Evolutionary conservation across 345 rosid species (phyloP), one percentile per base, ranked within the genome.

Genomic region (Pugionium dolabratum): DNA sequence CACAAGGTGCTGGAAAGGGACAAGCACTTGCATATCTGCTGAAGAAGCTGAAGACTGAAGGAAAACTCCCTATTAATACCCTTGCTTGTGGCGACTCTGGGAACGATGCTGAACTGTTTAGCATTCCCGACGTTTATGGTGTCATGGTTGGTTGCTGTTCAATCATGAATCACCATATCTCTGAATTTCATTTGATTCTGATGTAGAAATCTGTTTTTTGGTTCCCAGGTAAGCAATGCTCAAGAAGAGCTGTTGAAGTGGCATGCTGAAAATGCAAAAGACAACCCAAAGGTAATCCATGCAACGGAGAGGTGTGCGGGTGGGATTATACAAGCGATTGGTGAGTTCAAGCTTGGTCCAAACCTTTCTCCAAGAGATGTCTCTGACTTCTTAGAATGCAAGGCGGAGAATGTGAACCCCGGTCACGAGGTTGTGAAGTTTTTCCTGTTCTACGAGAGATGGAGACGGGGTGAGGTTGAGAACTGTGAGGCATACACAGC

Each of bases 11-110:
- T 18, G 99, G 99, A 32, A 94, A 94, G 82, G 99, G 99, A 64
- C 96, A 90, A 79, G 99, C 97, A 46, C 96, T 90, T 62, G 93
- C 96, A 0, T 94, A 88, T 78, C 79, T 94, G 70, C 85, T 81
- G 7, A 76, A 79, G 78, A 88, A 94, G 78, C 84, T 94, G 25
- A 85, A 82, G 76, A 49, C 72, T 54, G 91, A 82, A 71, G 84
- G 93, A 70, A 85, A 82, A 67, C 77, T 79, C 49, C 99, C 99
- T 44, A 42, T 27, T n/a, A 88, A 82, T 64, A 94, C 97, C 54
- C 95, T 94, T 79, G 97, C 73, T 43, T 91, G 99, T 73, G 99
- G 99, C 9, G 99, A 94, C 79, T 94, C 99, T 42, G 99, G 99
- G 64, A 94, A 94, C 70, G 99, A 94, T 76, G 97, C 99, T 8